These are phyloP conservation scores for Cryoendolithus antarcticus DNA, from an alignment of 2,329 filamentous ascomycete genomes.

Conservation along the genomic window DNA sequence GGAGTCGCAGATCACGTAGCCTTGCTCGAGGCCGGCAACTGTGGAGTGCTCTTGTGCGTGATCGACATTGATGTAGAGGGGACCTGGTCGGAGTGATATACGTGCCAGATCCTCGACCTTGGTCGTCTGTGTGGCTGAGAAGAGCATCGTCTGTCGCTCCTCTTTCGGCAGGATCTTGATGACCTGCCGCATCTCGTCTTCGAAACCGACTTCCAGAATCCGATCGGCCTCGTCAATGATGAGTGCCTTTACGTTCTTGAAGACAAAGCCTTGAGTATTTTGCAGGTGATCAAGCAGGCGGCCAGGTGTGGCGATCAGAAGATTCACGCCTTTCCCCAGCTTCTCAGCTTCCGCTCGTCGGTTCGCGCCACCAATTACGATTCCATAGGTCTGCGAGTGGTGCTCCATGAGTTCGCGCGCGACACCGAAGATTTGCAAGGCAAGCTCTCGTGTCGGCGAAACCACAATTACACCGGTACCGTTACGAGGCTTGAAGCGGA, in stretches of 20 bases:
- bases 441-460: conserved; percentile 84
- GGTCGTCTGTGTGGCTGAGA: conserved; percentile 95
- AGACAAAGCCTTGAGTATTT: conserved; percentile 78
- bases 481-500: conserved; percentile 91
- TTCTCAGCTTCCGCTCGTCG: conserved; percentile 84
- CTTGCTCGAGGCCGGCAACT: conserved; percentile 87
- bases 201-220: conserved; percentile 93
- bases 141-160: conserved; percentile 90
- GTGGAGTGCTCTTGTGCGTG: conserved; percentile 80
- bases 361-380: conserved; percentile 93
- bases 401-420: conserved; percentile 84
- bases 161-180: conserved; percentile 85
- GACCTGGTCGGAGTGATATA: conserved; percentile 81
- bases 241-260: conserved; percentile 84
- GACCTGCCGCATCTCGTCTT: conserved; percentile 95
- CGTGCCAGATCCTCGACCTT: conserved; percentile 95
- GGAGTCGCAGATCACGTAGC: conserved; percentile 85
- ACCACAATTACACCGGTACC: conserved; percentile 85
- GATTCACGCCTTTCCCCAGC: conserved; percentile 83
- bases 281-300: conserved; percentile 86
- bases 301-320: conserved; percentile 87
- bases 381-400: conserved; percentile 90
- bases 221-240: conserved; percentile 96
- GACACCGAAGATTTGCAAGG: conserved; percentile 91
- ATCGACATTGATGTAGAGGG: conserved; percentile 95